phyloP scores from a whole-genome alignment of 345 rosid genomes.

The Eucalyptus viminalis region DNA sequence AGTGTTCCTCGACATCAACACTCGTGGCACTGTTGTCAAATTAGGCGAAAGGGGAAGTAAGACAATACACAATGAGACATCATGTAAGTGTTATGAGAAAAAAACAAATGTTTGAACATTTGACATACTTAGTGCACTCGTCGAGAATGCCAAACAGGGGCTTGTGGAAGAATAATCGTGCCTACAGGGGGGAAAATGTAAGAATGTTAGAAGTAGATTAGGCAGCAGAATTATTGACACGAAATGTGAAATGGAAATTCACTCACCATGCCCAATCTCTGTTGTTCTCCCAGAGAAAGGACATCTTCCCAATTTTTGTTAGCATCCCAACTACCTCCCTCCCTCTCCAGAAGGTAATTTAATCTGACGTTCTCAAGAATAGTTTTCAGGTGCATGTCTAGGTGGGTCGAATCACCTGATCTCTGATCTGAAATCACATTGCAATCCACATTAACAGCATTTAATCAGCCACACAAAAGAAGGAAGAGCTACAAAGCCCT shows the following conservation, averaged over 20 bases:
- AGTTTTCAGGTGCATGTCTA: slow-evolving; percentile 52
- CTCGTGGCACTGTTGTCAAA: slow-evolving; percentile 67
- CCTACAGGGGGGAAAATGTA: slow-evolving; percentile 26
- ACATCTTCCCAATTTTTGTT: slow-evolving; percentile 78
- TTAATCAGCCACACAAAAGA: neutral
- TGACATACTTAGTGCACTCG: slow-evolving; percentile 89
- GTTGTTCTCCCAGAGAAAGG: slow-evolving; percentile 97
- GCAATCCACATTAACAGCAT: neutral
- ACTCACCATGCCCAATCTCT: slow-evolving; percentile 94
- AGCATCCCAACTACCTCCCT: slow-evolving; percentile 82
- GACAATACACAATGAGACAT: neutral
- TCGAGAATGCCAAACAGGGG: slow-evolving; percentile 93
- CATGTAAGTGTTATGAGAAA: neutral
- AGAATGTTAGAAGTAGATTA: slow-evolving; percentile 2
- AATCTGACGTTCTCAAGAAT: slow-evolving; percentile 76
- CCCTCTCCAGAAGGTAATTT: slow-evolving; percentile 83
- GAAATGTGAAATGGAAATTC: neutral
- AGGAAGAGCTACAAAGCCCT: neutral
- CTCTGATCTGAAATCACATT: slow-evolving; percentile 25
- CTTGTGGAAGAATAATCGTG: slow-evolving; percentile 89
- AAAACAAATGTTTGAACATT: neutral
- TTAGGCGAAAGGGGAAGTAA: neutral
- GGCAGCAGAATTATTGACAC: neutral
- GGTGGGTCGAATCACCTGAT: slow-evolving; percentile 14
- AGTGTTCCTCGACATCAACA: slow-evolving; percentile 95